These are phyloP conservation scores for Malus orientalis DNA, from an alignment of 306 rosid species.

Conservation along the genomic window DNA sequence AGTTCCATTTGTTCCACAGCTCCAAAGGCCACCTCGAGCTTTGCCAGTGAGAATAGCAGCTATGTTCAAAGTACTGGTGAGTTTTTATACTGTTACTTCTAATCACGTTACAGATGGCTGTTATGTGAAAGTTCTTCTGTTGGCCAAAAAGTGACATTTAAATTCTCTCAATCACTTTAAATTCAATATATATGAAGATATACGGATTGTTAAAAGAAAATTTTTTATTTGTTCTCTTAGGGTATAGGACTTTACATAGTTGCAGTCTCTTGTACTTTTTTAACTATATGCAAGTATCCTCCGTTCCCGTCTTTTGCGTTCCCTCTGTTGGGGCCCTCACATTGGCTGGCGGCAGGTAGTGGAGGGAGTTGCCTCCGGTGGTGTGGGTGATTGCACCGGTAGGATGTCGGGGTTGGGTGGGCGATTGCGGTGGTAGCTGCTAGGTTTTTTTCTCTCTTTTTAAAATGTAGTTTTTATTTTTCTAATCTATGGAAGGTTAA, in stretches of 20 bases:
- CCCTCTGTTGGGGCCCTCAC: neutral
- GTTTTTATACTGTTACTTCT: slow-evolving; percentile 18
- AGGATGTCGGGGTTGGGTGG: neutral
- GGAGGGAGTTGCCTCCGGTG: neutral
- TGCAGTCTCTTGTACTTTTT: neutral
- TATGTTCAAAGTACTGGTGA: slow-evolving; percentile 83
- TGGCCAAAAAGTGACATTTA: neutral
- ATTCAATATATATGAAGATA: neutral
- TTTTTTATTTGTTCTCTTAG: neutral
- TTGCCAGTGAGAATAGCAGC: slow-evolving; percentile 79
- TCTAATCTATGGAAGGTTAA: neutral
- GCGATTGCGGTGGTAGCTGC: neutral
- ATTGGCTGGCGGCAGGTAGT: neutral
- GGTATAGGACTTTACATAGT: neutral
- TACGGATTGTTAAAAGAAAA: neutral
- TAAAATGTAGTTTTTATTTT: too few relatives aligned
- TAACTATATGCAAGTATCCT: neutral
- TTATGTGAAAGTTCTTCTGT: neutral
- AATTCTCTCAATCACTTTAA: neutral
- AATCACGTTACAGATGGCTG: neutral
- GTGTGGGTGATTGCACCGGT: neutral
- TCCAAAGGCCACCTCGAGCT: slow-evolving; percentile 43
- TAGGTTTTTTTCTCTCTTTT: neutral
- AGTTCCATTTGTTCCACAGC: slow-evolving; percentile 57
- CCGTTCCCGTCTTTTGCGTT: neutral